These are phyloP conservation scores for Fusarium austroafricanum DNA, from an alignment of 2,329 filamentous ascomycete species.

Conservation along the genomic window DNA sequence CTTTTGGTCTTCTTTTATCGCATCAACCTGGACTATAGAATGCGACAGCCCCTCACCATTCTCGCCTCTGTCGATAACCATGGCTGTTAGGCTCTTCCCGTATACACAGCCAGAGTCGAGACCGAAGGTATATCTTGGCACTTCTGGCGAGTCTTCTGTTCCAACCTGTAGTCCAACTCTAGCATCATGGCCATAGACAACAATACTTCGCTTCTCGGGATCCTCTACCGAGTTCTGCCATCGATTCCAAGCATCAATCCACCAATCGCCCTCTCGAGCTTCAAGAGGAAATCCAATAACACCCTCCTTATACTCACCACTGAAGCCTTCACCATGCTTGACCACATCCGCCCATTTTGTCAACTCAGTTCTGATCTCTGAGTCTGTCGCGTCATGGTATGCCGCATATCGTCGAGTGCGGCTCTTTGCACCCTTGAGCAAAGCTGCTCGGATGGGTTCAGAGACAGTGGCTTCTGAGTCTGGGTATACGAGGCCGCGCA, in stretches of 20 bases:
- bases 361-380: constrained; percentile 1
- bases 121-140: constrained; percentile 75
- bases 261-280: constrained; percentile 27
- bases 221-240: constrained; percentile 24
- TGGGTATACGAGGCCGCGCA: constrained; percentile 77
- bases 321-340: constrained; percentile 4
- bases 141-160: fast-evolving
- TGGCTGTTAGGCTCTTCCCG: constrained; percentile 55
- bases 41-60: constrained; percentile 3
- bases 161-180: constrained; percentile 68
- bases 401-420: constrained; percentile 20
- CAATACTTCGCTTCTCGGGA: constrained; percentile 61
- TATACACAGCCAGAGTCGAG: constrained; percentile 83
- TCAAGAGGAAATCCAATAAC: constrained; percentile 21
- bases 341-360: not conserved
- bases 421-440: constrained; percentile 31
- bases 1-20: not conserved
- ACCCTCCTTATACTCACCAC: not conserved
- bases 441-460: constrained; percentile 9
- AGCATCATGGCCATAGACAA: constrained; percentile 87
- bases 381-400: not conserved
- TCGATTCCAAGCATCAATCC: constrained; percentile 37
- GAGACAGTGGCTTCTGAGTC: not conserved
- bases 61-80: constrained; percentile 12
- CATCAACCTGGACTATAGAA: constrained; percentile 26